phyloP scores from a whole-genome alignment of 192 early-diverging fungal genomes.

The Pilaira anomala region DNA sequence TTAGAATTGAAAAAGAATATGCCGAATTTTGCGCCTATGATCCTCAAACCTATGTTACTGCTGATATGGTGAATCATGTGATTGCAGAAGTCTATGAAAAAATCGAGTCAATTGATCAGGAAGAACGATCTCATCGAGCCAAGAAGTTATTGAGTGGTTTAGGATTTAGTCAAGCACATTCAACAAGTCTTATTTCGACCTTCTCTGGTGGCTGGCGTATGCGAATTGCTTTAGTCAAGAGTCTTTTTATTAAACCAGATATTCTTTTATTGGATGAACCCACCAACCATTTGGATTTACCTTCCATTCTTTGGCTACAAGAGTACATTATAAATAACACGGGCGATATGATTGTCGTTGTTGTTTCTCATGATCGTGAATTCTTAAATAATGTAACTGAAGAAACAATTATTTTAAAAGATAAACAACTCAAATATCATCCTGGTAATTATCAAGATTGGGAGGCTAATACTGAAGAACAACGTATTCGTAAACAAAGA shows the following conservation, averaged over 20 bases:
- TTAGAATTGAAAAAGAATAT: conserved; percentile 40
- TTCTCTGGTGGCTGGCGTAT: conserved; percentile 91
- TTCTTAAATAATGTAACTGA: conserved; percentile 78
- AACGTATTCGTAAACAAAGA: conserved; percentile 64
- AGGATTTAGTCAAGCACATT: conserved; percentile 64
- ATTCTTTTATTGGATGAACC: conserved; percentile 87
- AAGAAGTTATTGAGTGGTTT: conserved; percentile 72
- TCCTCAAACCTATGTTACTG: conserved; percentile 22
- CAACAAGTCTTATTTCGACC: conserved; percentile 59
- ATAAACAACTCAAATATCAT: conserved; percentile 71
- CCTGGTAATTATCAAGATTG: conserved; percentile 87
- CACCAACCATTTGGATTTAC: conserved; percentile 87
- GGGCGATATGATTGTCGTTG: conserved; percentile 60
- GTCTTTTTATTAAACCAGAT: conserved; percentile 79
- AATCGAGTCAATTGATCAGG: conserved; percentile 57
- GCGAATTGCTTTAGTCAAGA: conserved; percentile 80
- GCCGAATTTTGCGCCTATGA: conserved; percentile 42
- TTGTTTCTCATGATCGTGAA: conserved; percentile 88
- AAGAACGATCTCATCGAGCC: conserved; percentile 63
- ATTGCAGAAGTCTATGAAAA: conserved; percentile 54
- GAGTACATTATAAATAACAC: conserved; percentile 64
- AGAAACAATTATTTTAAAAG: conserved; percentile 74
- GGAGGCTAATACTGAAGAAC: conserved; percentile 69
- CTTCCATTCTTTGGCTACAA: conserved; percentile 88
- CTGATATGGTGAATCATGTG: conserved; percentile 51